A percentile compares a stretch with the other conserved stretches of the same genome.
Evolutionary conservation across 805 yeast species (phyloP).

Genomic region (Naumovozyma dairenensis): DNA sequence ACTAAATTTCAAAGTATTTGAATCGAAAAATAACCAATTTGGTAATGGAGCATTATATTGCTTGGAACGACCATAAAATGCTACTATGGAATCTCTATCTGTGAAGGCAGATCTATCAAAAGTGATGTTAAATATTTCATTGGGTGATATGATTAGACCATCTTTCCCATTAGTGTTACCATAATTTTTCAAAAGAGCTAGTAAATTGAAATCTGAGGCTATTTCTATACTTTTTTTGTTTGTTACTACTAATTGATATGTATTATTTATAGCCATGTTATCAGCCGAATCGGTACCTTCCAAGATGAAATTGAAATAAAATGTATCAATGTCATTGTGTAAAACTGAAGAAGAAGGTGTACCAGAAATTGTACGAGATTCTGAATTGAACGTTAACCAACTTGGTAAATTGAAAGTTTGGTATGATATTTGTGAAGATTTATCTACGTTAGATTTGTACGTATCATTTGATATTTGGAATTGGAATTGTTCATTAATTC

Average conservation of each 20-base stretch:
- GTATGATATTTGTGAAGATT: conserved; percentile 40
- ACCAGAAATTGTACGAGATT: conserved; percentile 56
- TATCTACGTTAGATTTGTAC: conserved; percentile 37
- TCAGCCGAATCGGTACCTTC: conserved; percentile 59
- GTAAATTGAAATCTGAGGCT: conserved; percentile 32
- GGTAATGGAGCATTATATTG: conserved; percentile 79
- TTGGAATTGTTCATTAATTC: conserved; percentile 48
- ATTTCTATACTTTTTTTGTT: conserved; percentile 37
- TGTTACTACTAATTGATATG: conserved; percentile 55
- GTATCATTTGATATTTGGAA: conserved; percentile 69
- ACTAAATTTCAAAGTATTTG: conserved; percentile 50
- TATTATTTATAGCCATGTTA: conserved; percentile 32
- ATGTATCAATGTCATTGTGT: conserved; percentile 34
- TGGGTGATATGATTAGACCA: conserved; percentile 67
- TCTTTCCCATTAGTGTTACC: conserved; percentile 72
- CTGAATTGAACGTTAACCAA: conserved; percentile 70
- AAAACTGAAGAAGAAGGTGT: conserved; percentile 36
- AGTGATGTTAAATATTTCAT: conserved; percentile 51
- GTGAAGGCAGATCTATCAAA: conserved; percentile 57
- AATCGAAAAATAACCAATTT: conserved; percentile 72
- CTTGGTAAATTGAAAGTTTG: conserved; percentile 50
- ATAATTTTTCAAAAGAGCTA: conserved; percentile 45
- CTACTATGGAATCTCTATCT: conserved; percentile 38
- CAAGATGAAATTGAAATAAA: conserved; percentile 40
- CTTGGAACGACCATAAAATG: conserved; percentile 64